Evolutionary conservation across 164 flowering plant species (phyloP), one percentile per base, ranked within the genome.

Genomic region (Vitis amurensis): DNA sequence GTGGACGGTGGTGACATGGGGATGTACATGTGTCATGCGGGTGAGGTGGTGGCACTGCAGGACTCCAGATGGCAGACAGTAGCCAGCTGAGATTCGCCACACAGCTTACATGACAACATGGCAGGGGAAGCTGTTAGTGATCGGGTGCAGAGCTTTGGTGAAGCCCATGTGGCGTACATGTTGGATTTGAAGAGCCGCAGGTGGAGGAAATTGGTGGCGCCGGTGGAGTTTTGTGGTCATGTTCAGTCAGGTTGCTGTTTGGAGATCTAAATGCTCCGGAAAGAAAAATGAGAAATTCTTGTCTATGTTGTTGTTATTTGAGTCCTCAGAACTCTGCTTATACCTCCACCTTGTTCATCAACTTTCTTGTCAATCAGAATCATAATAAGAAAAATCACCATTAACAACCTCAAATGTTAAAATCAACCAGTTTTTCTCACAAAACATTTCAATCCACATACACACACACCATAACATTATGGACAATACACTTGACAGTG

Each of bases 181-280:
- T 67, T 87, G 68, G 87, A 88, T 56, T 69, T 77, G 77, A 61
- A 61, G 66, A 63, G 64, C 29, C 29, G 15, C 50, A 75, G 14
- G 70, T 91, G 94, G 94, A 83, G 51, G 29, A 73, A 68, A 11
- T 23, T 86, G 51, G 86, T 65, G 29, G 44, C 50, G 30, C 80
- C 86, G 19, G 70, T 57, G 19, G 74, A 77, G 8, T 84, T 59
- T 58, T 65, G 66, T 0, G 93, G 97, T n/a, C 82, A 79, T 67
- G 88, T 85, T 31, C 89, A 86, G 63, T 71, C 84, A 0, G 86
- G 86, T 3, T 90, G 93, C 56, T 79, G 71, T 56, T 59, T 87
- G 44, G 88, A 89, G 66, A 58, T 91, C 0, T 88, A 61, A 71
- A 59, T 23, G 27, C 23, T 19, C 23, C 23, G 23, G 23, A 19